Evolutionary conservation across 768 basidiomycete genomes (phyloP), one percentile per base, ranked within the genome.

Genomic region (Hebeloma cylindrosporum): DNA sequence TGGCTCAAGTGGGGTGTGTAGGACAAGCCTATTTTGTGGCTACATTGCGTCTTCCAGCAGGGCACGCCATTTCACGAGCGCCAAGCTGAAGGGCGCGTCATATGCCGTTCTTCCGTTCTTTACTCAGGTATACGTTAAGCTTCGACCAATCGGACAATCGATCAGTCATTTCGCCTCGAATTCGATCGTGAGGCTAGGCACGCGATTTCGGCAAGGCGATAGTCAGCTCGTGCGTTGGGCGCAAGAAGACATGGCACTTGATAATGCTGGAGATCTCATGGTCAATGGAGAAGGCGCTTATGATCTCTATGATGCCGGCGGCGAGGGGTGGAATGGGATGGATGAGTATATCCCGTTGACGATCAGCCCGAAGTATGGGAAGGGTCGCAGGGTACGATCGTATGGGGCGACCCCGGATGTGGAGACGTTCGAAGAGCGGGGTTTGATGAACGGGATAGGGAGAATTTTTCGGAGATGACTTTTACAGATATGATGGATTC

Each of bases 311-410:
- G 60, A 54, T 27, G 14, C n/a, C n/a, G n/a, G n/a, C n/a, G 64
- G 56, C 18, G 61, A 65, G 20, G 52, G 58, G 4, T 66, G 62
- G 62, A 53, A 60, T 11, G 66, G 57, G 5, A 22, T 58, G 38
- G 67, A 69, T 30, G 74, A 77, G 52, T 69, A 71, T 41, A 75
- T 77, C 43, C 75, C 75, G 10, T 56, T 78, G 16, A 71, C 70
- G 40, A 59, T 64, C 3, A 68, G 68, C 46, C 50, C 61, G 7
- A 54, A 51, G 26, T 46, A 52, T 28, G 58, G 60, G 4, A 46
- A 31, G 7, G 36, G 51, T 11, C 28, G 47, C 31, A 40, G 27
- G 10, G 40, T 59, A 13, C 45, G 53, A 42, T 60, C 61, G 1
- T 63, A 63, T 37, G 61, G 61, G 10, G 28, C 61, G 2, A 63